Percentiles rank a stretch among this genome's conserved stretches.
phyloP scores from a whole-genome alignment of 1,284 basidiomycete genomes.

The Pseudozyma sp. region DNA sequence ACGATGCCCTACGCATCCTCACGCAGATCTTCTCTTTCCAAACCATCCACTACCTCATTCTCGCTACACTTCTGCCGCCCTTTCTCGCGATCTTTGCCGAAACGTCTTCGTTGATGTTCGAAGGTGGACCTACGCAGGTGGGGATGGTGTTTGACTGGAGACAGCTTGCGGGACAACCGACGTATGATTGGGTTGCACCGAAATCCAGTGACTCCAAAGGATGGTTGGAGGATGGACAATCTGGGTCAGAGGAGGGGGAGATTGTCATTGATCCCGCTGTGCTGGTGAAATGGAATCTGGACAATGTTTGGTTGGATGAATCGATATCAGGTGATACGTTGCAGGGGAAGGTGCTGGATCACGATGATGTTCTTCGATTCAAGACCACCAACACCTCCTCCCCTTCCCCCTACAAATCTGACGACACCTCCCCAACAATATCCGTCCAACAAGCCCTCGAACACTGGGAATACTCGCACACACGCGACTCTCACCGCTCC shows the following conservation, averaged over 20 bases:
- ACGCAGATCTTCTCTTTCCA: constrained; percentile 88
- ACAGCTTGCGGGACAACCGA: constrained; percentile 76
- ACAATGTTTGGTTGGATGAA: constrained; percentile 69
- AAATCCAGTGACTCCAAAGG: neutral
- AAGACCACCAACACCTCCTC: constrained; percentile 20
- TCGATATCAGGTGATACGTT: neutral
- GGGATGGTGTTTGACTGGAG: constrained; percentile 98
- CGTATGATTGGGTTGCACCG: constrained; percentile 24
- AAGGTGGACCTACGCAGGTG: constrained; percentile 85
- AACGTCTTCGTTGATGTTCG: constrained; percentile 78
- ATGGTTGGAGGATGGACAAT: neutral
- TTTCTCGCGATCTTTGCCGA: constrained; percentile 81
- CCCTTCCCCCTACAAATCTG: neutral
- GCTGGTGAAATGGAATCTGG: constrained; percentile 29
- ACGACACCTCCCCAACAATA: neutral
- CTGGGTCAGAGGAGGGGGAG: neutral
- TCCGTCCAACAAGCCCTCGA: constrained; percentile 73
- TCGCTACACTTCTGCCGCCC: constrained; percentile 85
- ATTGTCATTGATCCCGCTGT: constrained; percentile 14
- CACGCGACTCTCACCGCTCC: constrained; percentile 15
- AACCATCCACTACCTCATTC: constrained; percentile 88
- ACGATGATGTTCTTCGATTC: constrained; percentile 30
- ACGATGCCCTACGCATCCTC: constrained; percentile 35
- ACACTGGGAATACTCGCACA: constrained; percentile 71
- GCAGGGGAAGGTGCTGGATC: constrained; percentile 16